Evolutionary conservation across 768 basidiomycete species (phyloP), one percentile per base, ranked within the genome.

Genomic region (Trichaptum fuscoviolaceum): DNA sequence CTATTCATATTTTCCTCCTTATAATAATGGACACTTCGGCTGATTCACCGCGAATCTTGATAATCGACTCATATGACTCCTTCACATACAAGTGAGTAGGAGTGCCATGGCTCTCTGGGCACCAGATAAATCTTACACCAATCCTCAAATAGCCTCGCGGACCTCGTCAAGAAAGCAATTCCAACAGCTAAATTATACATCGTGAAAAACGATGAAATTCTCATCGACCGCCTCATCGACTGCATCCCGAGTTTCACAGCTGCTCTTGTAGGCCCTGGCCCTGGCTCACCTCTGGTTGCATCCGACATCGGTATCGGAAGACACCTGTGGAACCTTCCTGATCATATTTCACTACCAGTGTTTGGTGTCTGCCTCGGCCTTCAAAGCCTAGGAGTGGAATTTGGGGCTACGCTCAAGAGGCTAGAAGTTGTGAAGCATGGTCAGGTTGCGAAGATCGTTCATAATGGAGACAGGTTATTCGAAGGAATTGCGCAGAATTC

Each of bases 331-430:
- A 86, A 81, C 58, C 72, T 92, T 34, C 71, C 80, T 15, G 81
- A 83, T 23, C 71, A 75, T 6, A 72, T 81, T 57, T 64, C 89
- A 35, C 71, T 92, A 8, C 92, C 92, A 3, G 82, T 92, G 62
- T 93, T 93, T 70, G 92, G 92, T 2, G 92, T 94, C 9, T 94
- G 92, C 71, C 82, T 94, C 25, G 92, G 92, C 5, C 80, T 92
- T 17, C 92, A 94, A 74, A 92, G 91, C 72, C 79, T 94, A 35
- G 86, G 82, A 4, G 76, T 87, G 24, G 87, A 87, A 69, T 83
- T 80, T 70, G 91, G 90, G 20, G 92, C 86, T 4, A 72, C 69
- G 17, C 74, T 93, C n/a, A 78, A 81, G 67, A 81, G 86, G 67
- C 77, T 93, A 59, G 71, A 80, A 20, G 80, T 85, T 59, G 91